Conservation (phyloP, 495 filamentous ascomycete species). For the Xylaria bambusicola region DNA sequence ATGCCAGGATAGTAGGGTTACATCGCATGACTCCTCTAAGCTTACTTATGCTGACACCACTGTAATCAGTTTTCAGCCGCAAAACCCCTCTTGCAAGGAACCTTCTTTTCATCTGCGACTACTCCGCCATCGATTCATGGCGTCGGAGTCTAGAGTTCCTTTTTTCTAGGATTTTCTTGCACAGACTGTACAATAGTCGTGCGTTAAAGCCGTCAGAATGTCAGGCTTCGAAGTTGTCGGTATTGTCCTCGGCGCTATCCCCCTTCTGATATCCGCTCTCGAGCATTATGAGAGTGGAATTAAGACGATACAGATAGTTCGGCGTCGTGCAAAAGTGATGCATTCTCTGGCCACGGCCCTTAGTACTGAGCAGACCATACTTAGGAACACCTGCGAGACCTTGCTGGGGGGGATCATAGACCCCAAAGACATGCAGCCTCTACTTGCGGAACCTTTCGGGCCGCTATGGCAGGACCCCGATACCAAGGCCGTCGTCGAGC, state of each 20-base stretch:
- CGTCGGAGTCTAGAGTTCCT: not conserved
- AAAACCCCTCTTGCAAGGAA: not conserved
- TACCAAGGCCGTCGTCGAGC: conserved; percentile 4
- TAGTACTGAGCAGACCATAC: conserved; percentile 33
- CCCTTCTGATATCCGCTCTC: conserved; percentile 41
- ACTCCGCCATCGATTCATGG: not conserved
- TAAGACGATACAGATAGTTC: conserved; percentile 25
- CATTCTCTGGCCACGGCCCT: conserved; percentile 33
- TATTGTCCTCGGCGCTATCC: conserved; percentile 42
- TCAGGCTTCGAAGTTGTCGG: conserved; percentile 49
- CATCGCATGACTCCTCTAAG: conserved; percentile 2
- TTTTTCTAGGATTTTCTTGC: not conserved
- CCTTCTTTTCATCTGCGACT: not conserved
- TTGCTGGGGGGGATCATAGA: conserved; percentile 32
- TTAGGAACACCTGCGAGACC: conserved; percentile 38
- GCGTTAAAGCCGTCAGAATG: conserved; percentile 24
- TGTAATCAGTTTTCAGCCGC: not conserved
- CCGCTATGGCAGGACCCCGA: conserved; percentile 14
- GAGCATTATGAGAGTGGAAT: conserved; percentile 40
- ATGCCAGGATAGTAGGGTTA: not conserved
- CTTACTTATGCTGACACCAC: not conserved
- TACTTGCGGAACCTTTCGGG: conserved; percentile 32
- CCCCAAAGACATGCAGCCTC: conserved; percentile 22
- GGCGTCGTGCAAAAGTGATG: conserved; percentile 28
- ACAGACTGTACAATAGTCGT: not conserved